These are phyloP conservation scores for Elsinoe fawcettii DNA, from an alignment of 2,329 filamentous ascomycete genomes.

Conservation along the genomic window DNA sequence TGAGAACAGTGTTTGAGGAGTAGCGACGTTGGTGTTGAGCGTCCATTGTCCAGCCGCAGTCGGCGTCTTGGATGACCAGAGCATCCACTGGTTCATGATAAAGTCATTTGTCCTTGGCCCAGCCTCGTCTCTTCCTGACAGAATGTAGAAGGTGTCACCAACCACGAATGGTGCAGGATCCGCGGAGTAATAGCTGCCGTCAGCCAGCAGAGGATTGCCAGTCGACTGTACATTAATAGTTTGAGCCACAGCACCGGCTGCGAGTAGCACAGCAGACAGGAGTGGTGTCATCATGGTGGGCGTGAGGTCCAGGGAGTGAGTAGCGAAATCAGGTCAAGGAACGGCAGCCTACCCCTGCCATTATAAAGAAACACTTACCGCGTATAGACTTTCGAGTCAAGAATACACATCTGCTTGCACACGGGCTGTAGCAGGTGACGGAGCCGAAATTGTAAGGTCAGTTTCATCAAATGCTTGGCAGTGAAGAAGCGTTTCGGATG, in stretches of 20 bases:
- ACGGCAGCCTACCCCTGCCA: neutral
- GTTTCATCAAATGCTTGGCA: conserved; percentile 7
- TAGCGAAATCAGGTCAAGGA: neutral
- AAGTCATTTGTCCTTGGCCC: conserved; percentile 15
- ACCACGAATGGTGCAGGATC: conserved; percentile 16
- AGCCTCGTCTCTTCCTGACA: conserved; percentile 14
- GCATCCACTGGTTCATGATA: conserved; percentile 16
- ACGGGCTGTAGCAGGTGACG: neutral
- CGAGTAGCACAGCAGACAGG: neutral
- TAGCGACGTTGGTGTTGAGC: neutral
- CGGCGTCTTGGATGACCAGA: conserved; percentile 11
- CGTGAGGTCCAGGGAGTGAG: neutral
- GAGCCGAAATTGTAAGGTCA: conserved; percentile 14
- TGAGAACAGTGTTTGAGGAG: neutral
- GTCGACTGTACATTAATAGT: conserved; percentile 7
- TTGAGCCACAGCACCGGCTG: neutral
- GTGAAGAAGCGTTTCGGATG: conserved; percentile 2
- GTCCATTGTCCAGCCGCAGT: conserved; percentile 6
- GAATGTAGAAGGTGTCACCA: conserved; percentile 12
- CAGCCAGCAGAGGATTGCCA: conserved; percentile 6
- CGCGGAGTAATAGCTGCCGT: conserved; percentile 13
- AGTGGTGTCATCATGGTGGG: neutral
- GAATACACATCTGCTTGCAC: neutral
- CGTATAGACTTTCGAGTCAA: neutral
- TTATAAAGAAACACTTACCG: neutral